Evolutionary conservation across 371 early-diverging fungal genomes (phyloP).

Genomic region (Mycotypha africana): DNA sequence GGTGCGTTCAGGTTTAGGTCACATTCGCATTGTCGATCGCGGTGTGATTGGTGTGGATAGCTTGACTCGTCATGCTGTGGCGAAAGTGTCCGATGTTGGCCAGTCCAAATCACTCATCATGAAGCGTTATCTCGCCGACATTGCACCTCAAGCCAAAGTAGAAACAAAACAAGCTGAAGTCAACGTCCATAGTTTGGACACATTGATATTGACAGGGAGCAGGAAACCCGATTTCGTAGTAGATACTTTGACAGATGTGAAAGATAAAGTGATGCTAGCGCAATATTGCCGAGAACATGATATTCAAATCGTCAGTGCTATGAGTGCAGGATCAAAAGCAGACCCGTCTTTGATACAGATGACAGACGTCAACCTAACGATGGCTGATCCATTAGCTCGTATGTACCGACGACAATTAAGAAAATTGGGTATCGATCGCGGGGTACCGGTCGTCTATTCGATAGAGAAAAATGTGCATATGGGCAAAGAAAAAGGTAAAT

Average conservation of each 20-base stretch:
- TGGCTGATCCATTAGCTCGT: constrained; percentile 88
- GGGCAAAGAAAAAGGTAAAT: background rate
- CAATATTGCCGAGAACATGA: constrained; percentile 71
- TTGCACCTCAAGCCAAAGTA: constrained; percentile 73
- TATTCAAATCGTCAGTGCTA: constrained; percentile 76
- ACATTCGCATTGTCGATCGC: constrained; percentile 85
- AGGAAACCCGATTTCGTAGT: constrained; percentile 68
- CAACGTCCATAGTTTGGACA: constrained; percentile 49
- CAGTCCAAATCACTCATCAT: constrained; percentile 77
- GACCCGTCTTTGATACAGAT: constrained; percentile 92
- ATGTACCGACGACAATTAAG: constrained; percentile 74
- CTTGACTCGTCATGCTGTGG: constrained; percentile 88
- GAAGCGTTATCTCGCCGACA: constrained; percentile 56
- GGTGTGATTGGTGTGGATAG: constrained; percentile 82
- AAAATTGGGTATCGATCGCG: constrained; percentile 64
- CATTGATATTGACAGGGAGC: constrained; percentile 49
- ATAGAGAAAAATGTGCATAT: constrained; percentile 70
- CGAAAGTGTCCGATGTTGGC: constrained; percentile 83
- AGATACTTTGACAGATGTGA: constrained; percentile 89
- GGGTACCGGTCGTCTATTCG: constrained; percentile 85
- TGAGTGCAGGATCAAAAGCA: constrained; percentile 93
- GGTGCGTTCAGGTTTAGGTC: constrained; percentile 82
- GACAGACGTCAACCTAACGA: constrained; percentile 85
- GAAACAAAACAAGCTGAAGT: constrained; percentile 72
- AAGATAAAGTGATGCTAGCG: constrained; percentile 83